Evolutionary conservation across 2,329 filamentous ascomycete species (phyloP).

Genomic region (Colletotrichum incanum): DNA sequence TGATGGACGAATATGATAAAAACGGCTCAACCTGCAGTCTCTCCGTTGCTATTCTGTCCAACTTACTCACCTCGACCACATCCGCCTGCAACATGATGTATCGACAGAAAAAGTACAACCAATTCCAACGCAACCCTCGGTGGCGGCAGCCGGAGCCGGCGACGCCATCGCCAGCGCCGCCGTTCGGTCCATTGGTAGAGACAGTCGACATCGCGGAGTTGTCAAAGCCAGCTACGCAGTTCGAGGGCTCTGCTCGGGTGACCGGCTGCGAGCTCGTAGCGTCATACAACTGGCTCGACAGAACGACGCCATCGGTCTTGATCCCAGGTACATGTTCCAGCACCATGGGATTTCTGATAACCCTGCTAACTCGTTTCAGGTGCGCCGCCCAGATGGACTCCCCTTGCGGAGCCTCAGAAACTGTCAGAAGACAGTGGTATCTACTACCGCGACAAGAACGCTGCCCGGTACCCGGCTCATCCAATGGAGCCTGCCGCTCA

Average conservation of each 20-base stretch:
- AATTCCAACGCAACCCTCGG: conserved; percentile 9
- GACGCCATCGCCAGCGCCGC: conserved; percentile 16
- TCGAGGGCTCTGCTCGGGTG: conserved; percentile 21
- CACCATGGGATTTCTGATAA: too few species aligned
- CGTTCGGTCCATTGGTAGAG: conserved; percentile 31
- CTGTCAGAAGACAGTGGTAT: conserved; percentile 62
- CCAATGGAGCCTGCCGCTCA: conserved; percentile 66
- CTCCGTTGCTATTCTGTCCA: too few species aligned
- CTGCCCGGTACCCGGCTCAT: conserved; percentile 64
- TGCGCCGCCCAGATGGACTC: conserved; percentile 67
- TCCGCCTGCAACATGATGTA: neutral
- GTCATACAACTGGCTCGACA: conserved; percentile 57
- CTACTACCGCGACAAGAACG: conserved; percentile 70
- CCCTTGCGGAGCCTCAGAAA: conserved; percentile 51
- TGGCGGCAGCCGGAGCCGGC: conserved; percentile 4
- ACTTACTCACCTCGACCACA: neutral
- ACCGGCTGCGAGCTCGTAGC: conserved; percentile 46
- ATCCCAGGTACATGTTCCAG: conserved; percentile 51
- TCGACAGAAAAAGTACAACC: neutral
- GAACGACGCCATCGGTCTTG: conserved; percentile 47
- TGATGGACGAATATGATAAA: neutral
- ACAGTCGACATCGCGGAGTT: conserved; percentile 14
- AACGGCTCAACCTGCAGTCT: neutral
- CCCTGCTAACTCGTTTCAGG: conserved; percentile 52
- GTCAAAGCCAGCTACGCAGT: neutral